Evolutionary conservation across 768 basidiomycete species (phyloP), one percentile per base, ranked within the genome.

Genomic region (Suillus spraguei): DNA sequence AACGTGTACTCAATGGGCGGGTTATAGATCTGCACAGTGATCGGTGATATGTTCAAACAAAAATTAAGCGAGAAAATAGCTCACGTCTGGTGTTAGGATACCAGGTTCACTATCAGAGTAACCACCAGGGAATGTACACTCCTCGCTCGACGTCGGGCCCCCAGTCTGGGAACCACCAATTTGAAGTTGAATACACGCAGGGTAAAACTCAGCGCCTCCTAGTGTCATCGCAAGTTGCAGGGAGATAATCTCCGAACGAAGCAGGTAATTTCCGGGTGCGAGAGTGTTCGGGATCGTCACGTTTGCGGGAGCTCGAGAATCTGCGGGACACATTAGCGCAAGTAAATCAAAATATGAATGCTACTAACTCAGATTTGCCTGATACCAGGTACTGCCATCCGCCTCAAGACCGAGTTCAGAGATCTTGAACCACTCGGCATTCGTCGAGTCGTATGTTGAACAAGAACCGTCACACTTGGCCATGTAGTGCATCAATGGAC

Each of bases 161-260:
- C 69, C 68, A 59, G 62, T 65, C 14, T 72, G 71, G 3, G 68
- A 72, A 13, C 75, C 76, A 11, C 72, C 71, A 5, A 76, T 65
- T 42, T 35, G 68, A 35, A 77, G 66, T 50, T 76, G 75, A 39
- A 73, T 64, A 36, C 76, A 76, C 3, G 60, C 75, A 0, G 70
- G 72, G 52, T 76, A 76, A 60, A 76, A 77, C 63, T 76, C 74
- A 2, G 90, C 91, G 17, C 89, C 89, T 6, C 87, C 86, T 6
- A 63, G 7, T 2, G 71, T 65, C 36, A 74, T 75, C n/a, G 81
- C 91, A 41, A 85, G 80, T 66, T 94, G 92, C 17, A 94, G 85
- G 10, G 89, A 85, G 72, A 94, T 87, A 71, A 94, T 83, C 63
- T 94, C 92, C 73, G 91, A 85, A 7, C 92, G 89, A 68, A 92